These are phyloP conservation scores for Mycena chlorophos DNA, from an alignment of 768 basidiomycete genomes.

Conservation along the genomic window DNA sequence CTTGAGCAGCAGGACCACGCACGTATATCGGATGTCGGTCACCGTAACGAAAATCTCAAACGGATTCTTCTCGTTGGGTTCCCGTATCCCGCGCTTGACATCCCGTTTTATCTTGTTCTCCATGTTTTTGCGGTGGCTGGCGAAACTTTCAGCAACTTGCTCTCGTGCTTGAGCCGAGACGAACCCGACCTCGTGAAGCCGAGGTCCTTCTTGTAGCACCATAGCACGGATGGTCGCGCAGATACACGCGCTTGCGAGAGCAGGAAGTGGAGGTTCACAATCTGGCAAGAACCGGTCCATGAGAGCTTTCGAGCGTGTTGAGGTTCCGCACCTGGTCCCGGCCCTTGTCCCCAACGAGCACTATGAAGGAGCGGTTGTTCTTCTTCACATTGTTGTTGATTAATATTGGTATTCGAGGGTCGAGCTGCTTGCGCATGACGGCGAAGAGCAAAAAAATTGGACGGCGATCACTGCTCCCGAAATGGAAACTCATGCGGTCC, in stretches of 20 bases:
- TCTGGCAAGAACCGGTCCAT: constrained; percentile 38
- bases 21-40: constrained; percentile 99
- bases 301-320: neutral
- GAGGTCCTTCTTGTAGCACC: constrained; percentile 99
- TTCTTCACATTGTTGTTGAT: constrained; percentile 92
- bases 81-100: constrained; percentile 89
- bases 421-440: constrained; percentile 82
- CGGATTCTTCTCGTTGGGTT: constrained; percentile 93
- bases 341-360: constrained; percentile 92
- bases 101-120: constrained; percentile 97
- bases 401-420: constrained; percentile 88
- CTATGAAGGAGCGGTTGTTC: constrained; percentile 93
- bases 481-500: neutral
- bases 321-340: constrained; percentile 74
- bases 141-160: constrained; percentile 1
- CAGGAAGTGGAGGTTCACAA: constrained; percentile 94
- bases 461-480: neutral
- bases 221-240: constrained; percentile 86
- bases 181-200: constrained; percentile 83
- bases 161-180: neutral
- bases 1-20: constrained; percentile 31
- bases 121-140: constrained; percentile 91
- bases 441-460: neutral
- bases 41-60: constrained; percentile 98
- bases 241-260: constrained; percentile 89